These are phyloP conservation scores for Amesomyces nigricolor DNA, from an alignment of 2,329 filamentous ascomycete genomes.

Conservation along the genomic window DNA sequence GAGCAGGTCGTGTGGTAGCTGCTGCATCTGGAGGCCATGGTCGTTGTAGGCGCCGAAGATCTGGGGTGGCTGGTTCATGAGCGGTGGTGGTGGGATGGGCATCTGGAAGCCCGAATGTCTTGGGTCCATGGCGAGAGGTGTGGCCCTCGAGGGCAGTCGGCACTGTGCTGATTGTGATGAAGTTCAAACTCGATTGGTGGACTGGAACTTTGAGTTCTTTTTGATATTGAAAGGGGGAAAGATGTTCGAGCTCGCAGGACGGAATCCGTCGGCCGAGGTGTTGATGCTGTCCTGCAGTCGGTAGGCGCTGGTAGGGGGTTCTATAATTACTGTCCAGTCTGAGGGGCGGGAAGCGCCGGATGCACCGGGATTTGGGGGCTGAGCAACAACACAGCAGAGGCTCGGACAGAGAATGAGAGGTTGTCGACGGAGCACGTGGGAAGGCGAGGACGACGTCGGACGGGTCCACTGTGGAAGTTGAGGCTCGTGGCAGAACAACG, in stretches of 20 bases:
- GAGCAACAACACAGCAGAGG: slow-evolving; percentile 8
- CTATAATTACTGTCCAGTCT: slow-evolving; percentile 22
- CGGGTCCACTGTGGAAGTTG: slow-evolving; percentile 1
- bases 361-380: slow-evolving; percentile 16
- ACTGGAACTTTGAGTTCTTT: neutral
- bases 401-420: neutral
- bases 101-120: slow-evolving; percentile 50
- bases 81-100: slow-evolving; percentile 49
- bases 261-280: too few relatives aligned
- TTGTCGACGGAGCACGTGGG: slow-evolving; percentile 12
- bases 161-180: neutral
- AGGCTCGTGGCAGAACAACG: slow-evolving; percentile 1
- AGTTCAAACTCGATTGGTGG: neutral
- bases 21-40: slow-evolving; percentile 54
- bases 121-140: slow-evolving; percentile 40
- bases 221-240: neutral
- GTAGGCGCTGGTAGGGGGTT: neutral
- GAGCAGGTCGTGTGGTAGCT: slow-evolving; percentile 51
- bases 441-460: neutral
- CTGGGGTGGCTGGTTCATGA: slow-evolving; percentile 63
- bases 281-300: too few relatives aligned
- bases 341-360: slow-evolving; percentile 14
- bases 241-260: neutral
- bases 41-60: slow-evolving; percentile 60
- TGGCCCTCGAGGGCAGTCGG: slow-evolving; percentile 10